phyloP scores from a whole-genome alignment of 2,329 filamentous ascomycete genomes.

The Calonectria multiphialidica region DNA sequence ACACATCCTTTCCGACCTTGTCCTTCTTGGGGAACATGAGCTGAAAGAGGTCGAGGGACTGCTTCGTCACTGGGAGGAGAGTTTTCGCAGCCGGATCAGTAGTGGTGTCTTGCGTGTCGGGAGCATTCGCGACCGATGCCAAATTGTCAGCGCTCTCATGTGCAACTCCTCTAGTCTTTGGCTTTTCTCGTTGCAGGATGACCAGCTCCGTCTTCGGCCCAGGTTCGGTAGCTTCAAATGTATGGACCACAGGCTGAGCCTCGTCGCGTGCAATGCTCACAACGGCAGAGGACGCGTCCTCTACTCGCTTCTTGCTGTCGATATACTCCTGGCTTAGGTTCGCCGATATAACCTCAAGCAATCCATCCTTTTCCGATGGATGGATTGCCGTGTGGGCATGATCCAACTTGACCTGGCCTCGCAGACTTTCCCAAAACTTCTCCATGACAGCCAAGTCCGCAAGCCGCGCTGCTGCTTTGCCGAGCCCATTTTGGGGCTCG shows the following conservation, averaged over 20 bases:
- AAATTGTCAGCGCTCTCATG: not conserved
- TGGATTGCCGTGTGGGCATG: not conserved
- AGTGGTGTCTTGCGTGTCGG: not conserved
- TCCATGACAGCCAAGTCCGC: not conserved
- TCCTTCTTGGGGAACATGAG: conserved; percentile 16
- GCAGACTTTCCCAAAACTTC: not conserved
- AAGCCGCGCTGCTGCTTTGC: not conserved
- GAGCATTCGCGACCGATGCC: too few species aligned
- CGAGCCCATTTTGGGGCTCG: not conserved
- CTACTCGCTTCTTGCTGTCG: not conserved
- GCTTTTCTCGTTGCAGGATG: not conserved
- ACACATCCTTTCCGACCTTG: not conserved
- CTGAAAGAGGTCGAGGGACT: conserved; percentile 8
- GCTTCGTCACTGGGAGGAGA: not conserved
- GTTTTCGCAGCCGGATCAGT: not conserved
- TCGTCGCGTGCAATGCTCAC: too few species aligned
- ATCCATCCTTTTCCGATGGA: not conserved
- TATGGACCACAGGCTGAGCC: not conserved
- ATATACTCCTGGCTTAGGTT: not conserved
- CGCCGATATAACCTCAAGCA: not conserved
- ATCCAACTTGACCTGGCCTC: not conserved
- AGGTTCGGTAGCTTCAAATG: not conserved
- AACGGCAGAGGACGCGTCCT: not conserved
- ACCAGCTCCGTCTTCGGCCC: not conserved
- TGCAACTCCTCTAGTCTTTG: not conserved